phyloP scores from a whole-genome alignment of 208 protist species.

The Phytomonas francai region DNA sequence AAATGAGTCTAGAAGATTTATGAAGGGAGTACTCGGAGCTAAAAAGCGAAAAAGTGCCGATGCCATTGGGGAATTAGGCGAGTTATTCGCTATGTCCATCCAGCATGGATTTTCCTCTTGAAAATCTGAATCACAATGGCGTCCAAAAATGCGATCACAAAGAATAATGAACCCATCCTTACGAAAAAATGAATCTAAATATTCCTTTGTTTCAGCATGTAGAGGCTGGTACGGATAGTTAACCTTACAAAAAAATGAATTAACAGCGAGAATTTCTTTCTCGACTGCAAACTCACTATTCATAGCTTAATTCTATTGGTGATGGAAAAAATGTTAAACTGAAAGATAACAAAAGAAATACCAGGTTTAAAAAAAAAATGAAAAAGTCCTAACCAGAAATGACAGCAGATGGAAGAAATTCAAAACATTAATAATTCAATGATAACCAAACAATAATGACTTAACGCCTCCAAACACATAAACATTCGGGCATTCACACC shows the following conservation, averaged over 20 bases:
- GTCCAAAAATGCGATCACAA: constrained; percentile 64
- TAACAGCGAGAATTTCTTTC: constrained; percentile 13
- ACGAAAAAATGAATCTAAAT: constrained; percentile 63
- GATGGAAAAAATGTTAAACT: not conserved
- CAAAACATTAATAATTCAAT: too few species aligned
- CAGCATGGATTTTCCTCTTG: constrained; percentile 30
- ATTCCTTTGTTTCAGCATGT: constrained; percentile 39
- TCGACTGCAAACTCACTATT: constrained; percentile 5
- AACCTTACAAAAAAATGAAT: constrained; percentile 26
- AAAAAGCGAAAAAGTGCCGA: constrained; percentile 46
- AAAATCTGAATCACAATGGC: constrained; percentile 12
- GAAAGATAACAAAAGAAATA: constrained; percentile 6
- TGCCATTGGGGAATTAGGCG: constrained; percentile 50
- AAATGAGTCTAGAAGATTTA: constrained; percentile 54
- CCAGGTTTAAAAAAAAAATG: not conserved
- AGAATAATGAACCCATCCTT: constrained; percentile 44
- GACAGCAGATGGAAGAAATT: not conserved
- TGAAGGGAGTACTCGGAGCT: constrained; percentile 48
- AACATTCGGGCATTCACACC: too few species aligned
- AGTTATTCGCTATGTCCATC: constrained; percentile 70
- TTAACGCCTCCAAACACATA: too few species aligned
- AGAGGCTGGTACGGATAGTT: constrained; percentile 36
- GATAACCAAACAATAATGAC: too few species aligned
- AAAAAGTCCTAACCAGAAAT: not conserved
- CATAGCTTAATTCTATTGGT: not conserved